Percentiles rank a stretch among this genome's conserved stretches.
Conservation (phyloP, 2,329 filamentous ascomycete genomes). For the Aureobasidium sp. region DNA sequence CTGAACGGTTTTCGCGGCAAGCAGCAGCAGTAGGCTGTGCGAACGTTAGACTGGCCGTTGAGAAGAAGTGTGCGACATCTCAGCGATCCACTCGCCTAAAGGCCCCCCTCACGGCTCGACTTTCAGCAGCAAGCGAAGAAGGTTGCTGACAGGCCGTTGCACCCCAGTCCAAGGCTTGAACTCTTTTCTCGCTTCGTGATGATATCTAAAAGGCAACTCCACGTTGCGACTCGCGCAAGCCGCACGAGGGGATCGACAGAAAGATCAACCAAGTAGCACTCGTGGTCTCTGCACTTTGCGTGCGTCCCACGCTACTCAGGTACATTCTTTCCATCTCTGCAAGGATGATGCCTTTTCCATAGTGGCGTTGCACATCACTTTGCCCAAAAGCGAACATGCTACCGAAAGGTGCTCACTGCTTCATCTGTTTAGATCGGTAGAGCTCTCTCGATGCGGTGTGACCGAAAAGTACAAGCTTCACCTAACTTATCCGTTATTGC, state of each 20-base stretch:
- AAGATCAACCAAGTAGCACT: constrained; percentile 7
- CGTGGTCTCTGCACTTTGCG: constrained; percentile 10
- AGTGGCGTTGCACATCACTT: constrained; percentile 9
- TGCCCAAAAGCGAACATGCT: constrained; percentile 2
- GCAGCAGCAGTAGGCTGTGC: not conserved
- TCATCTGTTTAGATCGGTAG: not conserved
- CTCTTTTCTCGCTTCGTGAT: constrained; percentile 2
- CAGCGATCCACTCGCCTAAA: not conserved
- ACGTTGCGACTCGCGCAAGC: constrained; percentile 12
- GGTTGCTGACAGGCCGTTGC: constrained; percentile 13
- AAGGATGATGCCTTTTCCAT: constrained; percentile 7
- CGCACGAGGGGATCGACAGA: constrained; percentile 3
- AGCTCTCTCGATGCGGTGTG: not conserved
- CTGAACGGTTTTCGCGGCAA: constrained; percentile 9
- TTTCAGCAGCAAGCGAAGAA: constrained; percentile 1
- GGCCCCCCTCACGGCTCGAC: not conserved
- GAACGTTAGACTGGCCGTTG: constrained; percentile 3
- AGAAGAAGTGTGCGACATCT: constrained; percentile 7
- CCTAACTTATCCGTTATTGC: not conserved
- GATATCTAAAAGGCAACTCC: not conserved
- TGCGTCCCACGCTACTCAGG: constrained; percentile 4
- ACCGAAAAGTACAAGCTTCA: not conserved
- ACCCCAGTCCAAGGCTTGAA: constrained; percentile 10
- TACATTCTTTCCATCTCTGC: not conserved
- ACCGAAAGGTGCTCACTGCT: constrained; percentile 1